Base-by-base conservation (phyloP, 306 rosid genomes). In the Vigna nakashimae region DNA sequence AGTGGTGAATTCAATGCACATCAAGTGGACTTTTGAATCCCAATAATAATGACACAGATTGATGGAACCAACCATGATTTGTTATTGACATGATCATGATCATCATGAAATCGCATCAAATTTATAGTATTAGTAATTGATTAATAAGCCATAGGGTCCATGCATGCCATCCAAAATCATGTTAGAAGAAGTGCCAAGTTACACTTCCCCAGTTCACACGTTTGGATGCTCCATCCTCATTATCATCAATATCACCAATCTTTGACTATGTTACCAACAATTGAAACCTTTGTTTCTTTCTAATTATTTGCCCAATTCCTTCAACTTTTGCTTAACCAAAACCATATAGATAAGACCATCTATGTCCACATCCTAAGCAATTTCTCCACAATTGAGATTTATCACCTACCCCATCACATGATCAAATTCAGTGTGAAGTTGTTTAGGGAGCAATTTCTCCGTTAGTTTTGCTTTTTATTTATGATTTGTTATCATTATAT, bases 41-140 rank as follows among this genome's bases (percentile, higher is more conserved):
- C 50, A 45, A 73, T n/a, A 60, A 58, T 53, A 74, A 63, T 72
- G 75, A 80, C 48, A 66, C 65, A 56, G 22, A 26, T 73, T 80
- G 80, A 88, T 81, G 30, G 72, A 77, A 66, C 71, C 85, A 79
- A 80, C 50, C 85, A 79, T 73, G 84, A 84, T 87, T 81, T 84
- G 80, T 83, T 76, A 73, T 24, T 85, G 84, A 79, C 59, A 42
- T 42, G 13, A 42, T 42, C 11, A 9, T 9, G 3, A 45, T 45
- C 2, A 45, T 43, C 2, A 9, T 43, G 3, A 69, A 71, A 79
- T 76, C 83, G 26, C 58, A 77, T 87, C 84, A 38, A 74, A 18
- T 50, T 8, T 63, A 34, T 42, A 42, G 2, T 9, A 40, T 8
- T 40, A 9, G 45, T 40, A 40, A 40, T 40, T 40, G 11, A 16